Base-by-base conservation (phyloP, 768 basidiomycete species). In the Phanerochaete sordida region DNA sequence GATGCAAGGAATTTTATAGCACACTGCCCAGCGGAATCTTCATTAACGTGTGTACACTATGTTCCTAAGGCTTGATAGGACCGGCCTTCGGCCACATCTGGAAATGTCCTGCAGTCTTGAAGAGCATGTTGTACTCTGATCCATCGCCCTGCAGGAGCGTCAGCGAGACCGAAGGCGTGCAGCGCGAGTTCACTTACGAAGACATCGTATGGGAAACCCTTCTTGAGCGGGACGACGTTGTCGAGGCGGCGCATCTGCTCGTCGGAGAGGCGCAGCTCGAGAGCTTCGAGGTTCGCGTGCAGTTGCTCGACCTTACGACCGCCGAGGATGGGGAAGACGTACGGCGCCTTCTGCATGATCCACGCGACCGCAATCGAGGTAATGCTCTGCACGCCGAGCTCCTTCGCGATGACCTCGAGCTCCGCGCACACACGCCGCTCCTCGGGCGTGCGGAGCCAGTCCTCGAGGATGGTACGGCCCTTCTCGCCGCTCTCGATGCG, bases 301-400 rank as follows among this genome's bases (percentile, higher is more conserved):
- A 84, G 67, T 33, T 83, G 78, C 62, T 80, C 80, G 31, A 81
- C 69, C 62, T 81, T 84, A 37, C 80, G 73, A 0, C 79, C 77
- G 2, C 81, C 80, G 21, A 82, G 66, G 60, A 82, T 72, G 0
- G 80, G 80, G 68, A 82, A 82, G 1, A 80, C 78, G 50, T 73
- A 81, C 0, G 77, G 76, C 1, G 76, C 71, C 64, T 82, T 84
- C 33, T 81, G 78, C 69, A 84, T 69, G 11, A 83, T 68, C 57
- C 81, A 82, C 12, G 80, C 79, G 57, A 84, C 77, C 8, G 80
- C 79, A 2, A 81, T 78, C 76, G 79, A 47, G 4, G 43, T 31
- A 16, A 27, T 30, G 11, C 9, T 2, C 47, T 50, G 53, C 13
- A 27, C 74, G 0, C 81, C 81, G 5, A 83, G 70, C 62, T 83